Conservation (phyloP, 2,329 filamentous ascomycete species). For the Pseudogymnoascus sp. region DNA sequence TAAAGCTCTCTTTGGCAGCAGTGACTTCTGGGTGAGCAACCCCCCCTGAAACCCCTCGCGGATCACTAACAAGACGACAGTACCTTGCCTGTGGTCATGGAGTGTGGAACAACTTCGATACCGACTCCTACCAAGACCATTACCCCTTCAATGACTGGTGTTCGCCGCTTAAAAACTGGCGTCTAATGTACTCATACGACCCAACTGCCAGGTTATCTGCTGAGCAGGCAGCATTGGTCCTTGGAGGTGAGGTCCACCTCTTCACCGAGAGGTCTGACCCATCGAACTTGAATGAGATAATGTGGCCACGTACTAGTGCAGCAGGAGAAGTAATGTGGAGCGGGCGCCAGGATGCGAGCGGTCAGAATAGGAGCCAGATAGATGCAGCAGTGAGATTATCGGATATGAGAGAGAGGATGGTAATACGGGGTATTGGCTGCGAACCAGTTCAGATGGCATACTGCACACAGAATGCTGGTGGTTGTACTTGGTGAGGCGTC, state of each 20-base stretch:
- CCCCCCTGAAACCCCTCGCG: neutral
- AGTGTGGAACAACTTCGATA: constrained; percentile 66
- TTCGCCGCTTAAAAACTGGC: constrained; percentile 72
- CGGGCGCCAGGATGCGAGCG: constrained; percentile 56
- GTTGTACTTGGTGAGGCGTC: too few relatives aligned
- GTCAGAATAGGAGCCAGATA: constrained; percentile 64
- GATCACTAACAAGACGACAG: constrained; percentile 33
- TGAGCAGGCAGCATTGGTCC: constrained; percentile 57
- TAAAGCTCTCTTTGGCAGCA: constrained; percentile 68
- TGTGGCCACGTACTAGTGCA: constrained; percentile 72
- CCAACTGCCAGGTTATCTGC: constrained; percentile 57
- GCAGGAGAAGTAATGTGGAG: constrained; percentile 78
- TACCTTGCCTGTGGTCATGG: constrained; percentile 81
- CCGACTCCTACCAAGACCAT: constrained; percentile 45
- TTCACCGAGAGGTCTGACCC: constrained; percentile 79
- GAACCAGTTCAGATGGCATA: constrained; percentile 65
- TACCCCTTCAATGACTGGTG: constrained; percentile 80
- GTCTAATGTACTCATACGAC: constrained; percentile 72
- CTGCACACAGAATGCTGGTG: constrained; percentile 48
- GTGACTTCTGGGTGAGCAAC: constrained; percentile 62
- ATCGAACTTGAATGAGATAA: constrained; percentile 63
- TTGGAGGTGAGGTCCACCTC: constrained; percentile 75
- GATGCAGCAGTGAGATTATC: constrained; percentile 62
- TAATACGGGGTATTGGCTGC: constrained; percentile 58
- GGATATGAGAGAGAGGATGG: constrained; percentile 70